Evolutionary conservation across 768 basidiomycete species (phyloP), one percentile per base, ranked within the genome.

Genomic region (Hypsizygus marmoreus): DNA sequence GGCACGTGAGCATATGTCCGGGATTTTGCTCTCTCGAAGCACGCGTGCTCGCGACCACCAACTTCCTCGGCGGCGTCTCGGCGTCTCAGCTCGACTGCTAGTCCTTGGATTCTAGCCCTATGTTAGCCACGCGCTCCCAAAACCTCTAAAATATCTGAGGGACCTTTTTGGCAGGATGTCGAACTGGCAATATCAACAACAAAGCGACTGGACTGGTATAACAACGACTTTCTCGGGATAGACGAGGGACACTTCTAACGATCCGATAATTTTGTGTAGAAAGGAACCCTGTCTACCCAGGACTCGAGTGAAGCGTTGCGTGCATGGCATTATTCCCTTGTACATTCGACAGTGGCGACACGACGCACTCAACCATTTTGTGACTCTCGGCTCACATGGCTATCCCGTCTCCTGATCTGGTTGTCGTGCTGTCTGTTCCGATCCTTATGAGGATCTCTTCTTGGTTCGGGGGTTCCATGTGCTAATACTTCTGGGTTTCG

Each of bases 381-480:
- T n/a, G n/a, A n/a, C n/a, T n/a, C n/a, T n/a, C n/a, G 19, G 13
- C 34, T 43, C 55, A 54, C 54, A 45, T 59, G 50, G 55, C 23
- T 6, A 16, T 22, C 32, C 23, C 33, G 28, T 45, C 43, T 43
- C 36, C 50, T 49, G 50, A 47, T 49, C 35, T 32, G 20, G 38
- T 16, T 44, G 16, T 32, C 19, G 33, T 37, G 33, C 16, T 23
- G 39, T n/a, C 34, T 33, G 10, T 23, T 12, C 39, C 12, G 20
- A 28, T 28, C 43, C 26, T 16, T 31, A 30, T 28, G 30, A 28
- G 20, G 22, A 24, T 31, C 43, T 26, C 12, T 43, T 31, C 46
- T 40, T 34, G 24, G 39, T 25, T 40, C n/a, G 23, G 13, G 20
- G 34, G 23, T 40, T 26, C 54, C 57, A 56, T 56, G 53, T 54